phyloP scores from a whole-genome alignment of 495 filamentous ascomycete genomes.

The Lasiosphaeris hirsuta region DNA sequence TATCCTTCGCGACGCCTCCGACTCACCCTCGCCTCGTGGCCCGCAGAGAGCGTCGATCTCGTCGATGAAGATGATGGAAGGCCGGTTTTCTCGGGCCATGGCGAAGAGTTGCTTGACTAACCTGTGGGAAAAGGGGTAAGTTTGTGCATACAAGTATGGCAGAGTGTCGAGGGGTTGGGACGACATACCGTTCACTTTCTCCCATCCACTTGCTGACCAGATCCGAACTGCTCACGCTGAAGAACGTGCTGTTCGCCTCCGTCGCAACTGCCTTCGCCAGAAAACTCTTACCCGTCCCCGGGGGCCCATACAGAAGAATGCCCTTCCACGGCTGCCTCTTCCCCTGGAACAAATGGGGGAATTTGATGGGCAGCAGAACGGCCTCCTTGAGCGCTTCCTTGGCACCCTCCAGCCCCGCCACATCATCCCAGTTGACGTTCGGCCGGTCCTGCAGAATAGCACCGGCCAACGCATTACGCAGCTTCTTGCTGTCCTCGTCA shows the following conservation, averaged over 20 bases:
- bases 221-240: constrained; percentile 95
- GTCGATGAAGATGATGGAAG: constrained; percentile 98
- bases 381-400: constrained; percentile 98
- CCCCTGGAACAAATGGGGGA: constrained; percentile 93
- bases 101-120: constrained; percentile 96
- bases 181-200: constrained; percentile 84
- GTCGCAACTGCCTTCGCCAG: constrained; percentile 96
- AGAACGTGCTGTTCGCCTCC: constrained; percentile 99
- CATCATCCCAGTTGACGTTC: constrained; percentile 95
- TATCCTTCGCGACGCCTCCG: constrained; percentile 92
- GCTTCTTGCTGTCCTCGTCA: constrained; percentile 91
- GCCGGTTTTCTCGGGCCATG: constrained; percentile 97
- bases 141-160: neutral
- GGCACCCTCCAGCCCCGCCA: constrained; percentile 90
- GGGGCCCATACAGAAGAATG: constrained; percentile 92
- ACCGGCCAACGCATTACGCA: constrained; percentile 82
- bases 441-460: constrained; percentile 94
- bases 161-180: neutral
- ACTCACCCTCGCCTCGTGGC: constrained; percentile 94
- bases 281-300: constrained; percentile 95
- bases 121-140: constrained; percentile 41
- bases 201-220: constrained; percentile 99
- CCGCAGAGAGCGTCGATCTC: constrained; percentile 98
- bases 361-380: constrained; percentile 95
- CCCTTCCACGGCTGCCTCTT: constrained; percentile 98